Percentiles rank a stretch among this genome's conserved stretches.
Conservation (phyloP, 305 asterid genomes). For the Euphrasia arctica region DNA sequence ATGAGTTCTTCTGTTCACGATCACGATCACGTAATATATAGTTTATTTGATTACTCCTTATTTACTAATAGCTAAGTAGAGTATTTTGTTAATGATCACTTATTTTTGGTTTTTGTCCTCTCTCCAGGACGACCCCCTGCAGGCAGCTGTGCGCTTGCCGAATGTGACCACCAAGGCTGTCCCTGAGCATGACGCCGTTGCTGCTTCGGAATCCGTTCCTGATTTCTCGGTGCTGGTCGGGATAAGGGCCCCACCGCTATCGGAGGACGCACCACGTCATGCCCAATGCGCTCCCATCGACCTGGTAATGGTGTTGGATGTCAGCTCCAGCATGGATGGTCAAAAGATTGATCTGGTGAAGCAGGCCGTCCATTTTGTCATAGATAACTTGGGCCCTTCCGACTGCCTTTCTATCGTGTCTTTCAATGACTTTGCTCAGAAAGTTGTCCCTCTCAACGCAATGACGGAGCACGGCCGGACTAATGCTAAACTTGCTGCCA, state of each 20-base stretch:
- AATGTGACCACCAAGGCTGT: not conserved
- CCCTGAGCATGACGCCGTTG: not conserved
- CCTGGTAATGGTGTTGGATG: not conserved
- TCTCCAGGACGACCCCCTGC: not conserved
- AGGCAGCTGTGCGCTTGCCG: not conserved
- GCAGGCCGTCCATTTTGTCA: not conserved
- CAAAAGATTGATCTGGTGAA: not conserved
- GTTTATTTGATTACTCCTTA: too few species aligned
- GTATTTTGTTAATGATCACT: too few species aligned
- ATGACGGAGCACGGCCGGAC: constrained; percentile 21
- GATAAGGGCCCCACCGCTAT: not conserved
- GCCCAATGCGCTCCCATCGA: not conserved
- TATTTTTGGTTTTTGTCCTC: too few species aligned
- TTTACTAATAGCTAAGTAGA: too few species aligned
- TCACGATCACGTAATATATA: too few species aligned
- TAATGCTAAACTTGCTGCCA: not conserved
- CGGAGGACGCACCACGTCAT: not conserved
- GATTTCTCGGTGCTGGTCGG: too few species aligned
- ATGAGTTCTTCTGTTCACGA: too few species aligned
- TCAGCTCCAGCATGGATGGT: not conserved
- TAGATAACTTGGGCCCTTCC: not conserved
- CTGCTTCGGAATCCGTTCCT: not conserved
- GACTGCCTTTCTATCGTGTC: not conserved
- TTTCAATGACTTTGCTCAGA: not conserved
- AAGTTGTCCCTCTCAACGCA: not conserved